Percentiles rank a stretch among this genome's conserved stretches.
phyloP scores from a whole-genome alignment of 331 rosid genomes.

The Quercus phellos region DNA sequence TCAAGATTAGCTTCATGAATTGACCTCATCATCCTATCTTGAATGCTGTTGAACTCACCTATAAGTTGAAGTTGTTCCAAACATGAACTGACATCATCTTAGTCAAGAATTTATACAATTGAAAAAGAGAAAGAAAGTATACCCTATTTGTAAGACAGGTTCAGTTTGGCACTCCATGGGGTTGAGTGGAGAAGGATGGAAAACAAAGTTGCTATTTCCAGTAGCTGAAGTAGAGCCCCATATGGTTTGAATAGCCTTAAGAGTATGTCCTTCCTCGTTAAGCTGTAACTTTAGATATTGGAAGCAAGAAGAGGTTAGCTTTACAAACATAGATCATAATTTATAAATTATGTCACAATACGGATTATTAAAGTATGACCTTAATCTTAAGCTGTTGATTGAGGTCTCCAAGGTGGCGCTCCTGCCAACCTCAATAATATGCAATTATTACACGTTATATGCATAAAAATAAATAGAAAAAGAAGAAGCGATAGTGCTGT shows the following conservation, averaged over 20 bases:
- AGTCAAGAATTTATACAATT: not conserved
- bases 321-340: not conserved
- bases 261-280: slow-evolving; percentile 62
- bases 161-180: slow-evolving; percentile 53
- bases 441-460: no score
- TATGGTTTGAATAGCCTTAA: slow-evolving; percentile 50
- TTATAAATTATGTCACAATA: not conserved
- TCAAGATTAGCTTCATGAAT: no score
- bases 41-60: no score
- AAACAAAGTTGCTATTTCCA: slow-evolving; percentile 42
- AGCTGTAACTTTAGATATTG: slow-evolving; percentile 39
- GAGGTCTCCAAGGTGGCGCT: slow-evolving; percentile 68
- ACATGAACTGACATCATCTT: no score
- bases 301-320: not conserved
- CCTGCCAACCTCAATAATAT: slow-evolving; percentile 36
- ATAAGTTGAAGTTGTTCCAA: no score
- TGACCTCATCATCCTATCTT: no score
- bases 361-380: slow-evolving; percentile 25
- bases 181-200: slow-evolving; percentile 51
- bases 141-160: slow-evolving; percentile 82
- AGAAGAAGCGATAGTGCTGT: no score
- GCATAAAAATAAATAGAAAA: no score
- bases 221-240: slow-evolving; percentile 52
- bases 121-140: slow-evolving; percentile 6
- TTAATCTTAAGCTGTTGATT: slow-evolving; percentile 68